Evolutionary conservation across 1,284 basidiomycete species (phyloP).

Genomic region (Sporisorium sorghi): DNA sequence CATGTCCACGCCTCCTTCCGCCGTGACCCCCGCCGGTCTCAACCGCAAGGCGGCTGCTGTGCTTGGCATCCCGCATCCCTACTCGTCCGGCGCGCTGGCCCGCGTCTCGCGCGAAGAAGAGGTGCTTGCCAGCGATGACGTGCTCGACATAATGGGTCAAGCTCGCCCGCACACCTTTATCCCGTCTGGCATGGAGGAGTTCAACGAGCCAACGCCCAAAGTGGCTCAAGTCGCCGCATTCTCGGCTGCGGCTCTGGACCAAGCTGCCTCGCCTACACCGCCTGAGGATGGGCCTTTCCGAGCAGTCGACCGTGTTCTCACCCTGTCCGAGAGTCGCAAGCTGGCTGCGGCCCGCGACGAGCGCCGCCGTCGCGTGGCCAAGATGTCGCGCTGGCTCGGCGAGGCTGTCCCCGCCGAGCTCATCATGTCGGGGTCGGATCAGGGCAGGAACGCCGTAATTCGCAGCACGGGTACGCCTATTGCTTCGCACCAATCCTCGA

Average conservation of each 20-base stretch:
- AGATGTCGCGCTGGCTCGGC: conserved; percentile 61
- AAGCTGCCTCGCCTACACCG: conserved; percentile 40
- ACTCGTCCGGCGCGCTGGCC: conserved; percentile 13
- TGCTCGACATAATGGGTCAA: conserved; percentile 6
- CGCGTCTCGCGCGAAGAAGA: conserved; percentile 14
- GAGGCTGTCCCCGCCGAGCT: conserved; percentile 51
- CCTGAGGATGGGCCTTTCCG: conserved; percentile 36
- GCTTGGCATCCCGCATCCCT: conserved; percentile 45
- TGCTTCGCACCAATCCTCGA: conserved; percentile 8
- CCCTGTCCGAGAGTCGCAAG: conserved; percentile 32
- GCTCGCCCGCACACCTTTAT: conserved; percentile 13
- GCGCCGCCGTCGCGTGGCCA: conserved; percentile 51
- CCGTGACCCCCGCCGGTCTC: conserved; percentile 13
- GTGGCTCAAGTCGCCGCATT: conserved; percentile 37
- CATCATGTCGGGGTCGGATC: conserved; percentile 15
- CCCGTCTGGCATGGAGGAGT: conserved; percentile 28
- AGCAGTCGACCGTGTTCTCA: conserved; percentile 27
- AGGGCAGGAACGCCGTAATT: conserved; percentile 20
- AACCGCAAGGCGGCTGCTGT: conserved; percentile 42
- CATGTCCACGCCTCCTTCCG: conserved; percentile 2
- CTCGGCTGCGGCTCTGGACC: conserved; percentile 37
- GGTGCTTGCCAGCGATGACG: conserved; percentile 19
- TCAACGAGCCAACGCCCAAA: conserved; percentile 38
- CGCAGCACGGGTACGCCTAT: conserved; percentile 12
- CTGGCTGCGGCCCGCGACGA: conserved; percentile 45